Evolutionary conservation across 495 filamentous ascomycete genomes (phyloP), one percentile per base, ranked within the genome.

Genomic region (Penicillium steckii): DNA sequence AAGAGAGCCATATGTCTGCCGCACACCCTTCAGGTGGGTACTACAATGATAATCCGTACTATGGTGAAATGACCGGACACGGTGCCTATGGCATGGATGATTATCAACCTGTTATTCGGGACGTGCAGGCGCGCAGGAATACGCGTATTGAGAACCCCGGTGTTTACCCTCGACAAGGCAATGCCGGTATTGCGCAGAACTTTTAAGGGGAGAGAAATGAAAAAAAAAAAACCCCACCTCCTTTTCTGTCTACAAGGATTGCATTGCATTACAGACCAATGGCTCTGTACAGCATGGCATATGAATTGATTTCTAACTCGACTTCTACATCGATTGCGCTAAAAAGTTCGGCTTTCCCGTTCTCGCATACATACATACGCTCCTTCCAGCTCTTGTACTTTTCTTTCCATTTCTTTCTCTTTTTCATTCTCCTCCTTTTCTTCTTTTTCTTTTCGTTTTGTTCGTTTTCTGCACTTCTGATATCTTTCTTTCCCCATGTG

Each of bases 111-210:
- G 86, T 98, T 23, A 96, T 98, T 42, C 81, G 92, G n/a, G 94
- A 97, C 67, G 91, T 96, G 26, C 84, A 85, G 55, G 94, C 94
- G 2, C 78, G 94, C 55, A 80, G 94, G 49, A 96, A 96, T 65
- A 97, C 94, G 18, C 83, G 91, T 40, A 97, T 98, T 44, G 90
- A 97, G 67, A 96, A 88, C 63, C 88, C 91, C 2, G 77, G 77
- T 3, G 85, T 95, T 30, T 92, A 88, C 59, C 91, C 91, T 9
- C 87, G 92, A 65, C 90, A 94, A 76, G 87, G 84, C 23, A 95
- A 88, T 60, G 89, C 91, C 24, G 94, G 94, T 44, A 98, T 98
- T 63, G 90, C 94, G n/a, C 94, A 97, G 66, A 98, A 98, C 61
- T 98, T 98, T 60, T 98, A 79, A 69, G 45, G n/a, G n/a, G n/a